Conservation (phyloP, 2,329 filamentous ascomycete species). For the Xylaria sp. region DNA sequence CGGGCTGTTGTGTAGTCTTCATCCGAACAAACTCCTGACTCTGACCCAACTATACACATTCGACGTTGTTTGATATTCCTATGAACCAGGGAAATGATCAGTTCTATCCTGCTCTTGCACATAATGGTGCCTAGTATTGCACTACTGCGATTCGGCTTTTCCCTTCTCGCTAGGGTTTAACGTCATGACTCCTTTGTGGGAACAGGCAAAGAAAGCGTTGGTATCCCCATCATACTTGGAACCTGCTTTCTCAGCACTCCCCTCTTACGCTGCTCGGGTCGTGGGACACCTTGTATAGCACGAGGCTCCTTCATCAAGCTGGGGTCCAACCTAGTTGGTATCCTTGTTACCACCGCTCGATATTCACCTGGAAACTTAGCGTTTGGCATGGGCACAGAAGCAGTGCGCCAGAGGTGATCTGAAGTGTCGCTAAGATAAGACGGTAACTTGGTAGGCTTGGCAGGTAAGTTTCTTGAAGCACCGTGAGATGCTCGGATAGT, state of each 20-base stretch:
- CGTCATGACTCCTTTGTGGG: slow-evolving; percentile 27
- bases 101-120: background rate
- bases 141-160: background rate
- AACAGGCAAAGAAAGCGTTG: slow-evolving; percentile 43
- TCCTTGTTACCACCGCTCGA: slow-evolving; percentile 67
- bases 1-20: slow-evolving; percentile 10
- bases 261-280: slow-evolving; percentile 62
- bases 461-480: slow-evolving; percentile 55
- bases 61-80: background rate
- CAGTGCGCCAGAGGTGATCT: slow-evolving; percentile 82
- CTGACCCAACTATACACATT: slow-evolving; percentile 15
- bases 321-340: slow-evolving; percentile 85
- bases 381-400: slow-evolving; percentile 68
- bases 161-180: background rate
- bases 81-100: background rate
- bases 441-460: slow-evolving; percentile 54
- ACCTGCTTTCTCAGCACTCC: slow-evolving; percentile 68
- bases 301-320: slow-evolving; percentile 91
- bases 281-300: slow-evolving; percentile 87
- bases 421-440: slow-evolving; percentile 76
- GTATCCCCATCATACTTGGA: slow-evolving; percentile 49
- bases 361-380: slow-evolving; percentile 72
- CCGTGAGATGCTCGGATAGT: slow-evolving; percentile 67
- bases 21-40: slow-evolving; percentile 1
- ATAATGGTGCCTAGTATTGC: background rate